Conservation (phyloP, 2,329 filamentous ascomycete species). For the Colletotrichum sp. region DNA sequence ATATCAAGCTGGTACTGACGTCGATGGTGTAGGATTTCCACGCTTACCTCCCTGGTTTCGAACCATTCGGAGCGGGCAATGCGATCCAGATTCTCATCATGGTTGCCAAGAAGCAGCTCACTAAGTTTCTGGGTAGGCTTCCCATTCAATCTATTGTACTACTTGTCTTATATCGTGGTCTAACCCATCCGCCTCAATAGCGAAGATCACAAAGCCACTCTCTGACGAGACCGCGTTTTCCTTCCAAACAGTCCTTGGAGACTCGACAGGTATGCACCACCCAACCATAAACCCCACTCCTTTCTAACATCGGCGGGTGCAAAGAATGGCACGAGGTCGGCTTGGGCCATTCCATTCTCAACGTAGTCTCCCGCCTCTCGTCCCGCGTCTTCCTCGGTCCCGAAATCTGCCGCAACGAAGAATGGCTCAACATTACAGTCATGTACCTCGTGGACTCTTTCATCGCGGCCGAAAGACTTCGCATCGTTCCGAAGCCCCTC, state of each 20-base stretch:
- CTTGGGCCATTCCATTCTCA: neutral
- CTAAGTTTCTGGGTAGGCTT: neutral
- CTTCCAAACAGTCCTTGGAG: neutral
- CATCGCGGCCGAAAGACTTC: neutral
- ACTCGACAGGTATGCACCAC: neutral
- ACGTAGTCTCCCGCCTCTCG: neutral
- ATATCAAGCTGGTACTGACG: accelerated
- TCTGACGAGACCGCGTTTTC: neutral
- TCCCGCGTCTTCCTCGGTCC: neutral
- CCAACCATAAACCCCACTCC: neutral
- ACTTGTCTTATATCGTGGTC: neutral
- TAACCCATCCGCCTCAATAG: neutral
- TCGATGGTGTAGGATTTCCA: neutral
- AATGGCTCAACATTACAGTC: neutral
- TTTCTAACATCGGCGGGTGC: neutral
- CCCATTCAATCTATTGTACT: accelerated
- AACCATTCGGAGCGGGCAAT: neutral
- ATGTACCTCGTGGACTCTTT: neutral
- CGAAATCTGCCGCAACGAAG: neutral
- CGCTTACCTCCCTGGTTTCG: neutral
- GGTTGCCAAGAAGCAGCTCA: neutral
- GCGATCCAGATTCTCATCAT: neutral
- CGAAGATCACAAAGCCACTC: neutral
- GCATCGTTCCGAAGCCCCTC: neutral
- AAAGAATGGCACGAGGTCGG: neutral